These are phyloP conservation scores for Lasiodiplodia gonubiensis DNA, from an alignment of 2,329 filamentous ascomycete species.

Conservation along the genomic window DNA sequence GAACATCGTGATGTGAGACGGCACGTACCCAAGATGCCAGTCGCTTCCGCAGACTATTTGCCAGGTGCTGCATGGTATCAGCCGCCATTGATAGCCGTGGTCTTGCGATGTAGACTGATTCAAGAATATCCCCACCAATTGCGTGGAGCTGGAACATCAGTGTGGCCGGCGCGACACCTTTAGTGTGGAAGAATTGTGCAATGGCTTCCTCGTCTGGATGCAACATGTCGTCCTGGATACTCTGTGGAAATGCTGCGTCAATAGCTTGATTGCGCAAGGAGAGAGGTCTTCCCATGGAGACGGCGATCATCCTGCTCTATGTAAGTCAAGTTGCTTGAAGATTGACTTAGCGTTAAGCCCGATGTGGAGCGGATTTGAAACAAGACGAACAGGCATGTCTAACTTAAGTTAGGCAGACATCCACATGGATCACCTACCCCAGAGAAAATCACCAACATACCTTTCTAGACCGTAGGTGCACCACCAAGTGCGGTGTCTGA, in stretches of 20 bases:
- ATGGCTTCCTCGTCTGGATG: not conserved
- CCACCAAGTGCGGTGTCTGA: not conserved
- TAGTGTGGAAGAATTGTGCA: constrained; percentile 1
- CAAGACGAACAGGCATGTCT: not conserved
- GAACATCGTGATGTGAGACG: not conserved
- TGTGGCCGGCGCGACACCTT: not conserved
- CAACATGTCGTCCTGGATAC: not conserved
- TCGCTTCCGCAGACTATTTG: constrained; percentile 2
- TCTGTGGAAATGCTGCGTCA: not conserved
- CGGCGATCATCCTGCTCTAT: constrained; percentile 3
- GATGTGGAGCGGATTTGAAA: not conserved
- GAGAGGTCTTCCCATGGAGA: not conserved
- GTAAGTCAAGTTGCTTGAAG: not conserved
- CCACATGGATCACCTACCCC: not conserved
- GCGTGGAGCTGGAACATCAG: constrained; percentile 2
- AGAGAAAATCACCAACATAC: constrained; percentile 8
- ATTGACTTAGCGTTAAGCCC: no score
- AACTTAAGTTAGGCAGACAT: not conserved
- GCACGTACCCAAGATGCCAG: not conserved
- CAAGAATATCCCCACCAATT: constrained; percentile 9
- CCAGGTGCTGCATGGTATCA: constrained; percentile 6
- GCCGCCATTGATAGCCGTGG: not conserved
- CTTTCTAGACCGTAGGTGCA: constrained; percentile 1
- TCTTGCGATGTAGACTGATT: constrained; percentile 10
- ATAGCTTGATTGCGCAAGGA: constrained; percentile 6